These are phyloP conservation scores for Grosmannia penicillata DNA, from an alignment of 2,329 filamentous ascomycete species.

Conservation along the genomic window DNA sequence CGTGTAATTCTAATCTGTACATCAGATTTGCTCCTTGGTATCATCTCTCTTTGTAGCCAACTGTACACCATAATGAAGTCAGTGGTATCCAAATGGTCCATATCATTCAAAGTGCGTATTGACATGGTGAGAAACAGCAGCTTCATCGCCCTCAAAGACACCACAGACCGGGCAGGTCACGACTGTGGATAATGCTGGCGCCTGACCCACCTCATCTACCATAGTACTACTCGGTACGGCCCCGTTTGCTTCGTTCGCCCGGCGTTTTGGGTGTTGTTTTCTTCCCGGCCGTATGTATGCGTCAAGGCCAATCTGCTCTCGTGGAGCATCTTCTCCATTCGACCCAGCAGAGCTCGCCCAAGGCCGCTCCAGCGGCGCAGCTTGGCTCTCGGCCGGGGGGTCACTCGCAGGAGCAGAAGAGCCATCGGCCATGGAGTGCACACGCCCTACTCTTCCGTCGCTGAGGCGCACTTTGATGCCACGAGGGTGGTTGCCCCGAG, in stretches of 20 bases:
- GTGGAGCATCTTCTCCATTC: constrained; percentile 16
- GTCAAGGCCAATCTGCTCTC: constrained; percentile 31
- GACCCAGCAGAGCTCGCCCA: not conserved
- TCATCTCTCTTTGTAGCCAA: too few species aligned
- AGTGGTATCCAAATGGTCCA: too few species aligned
- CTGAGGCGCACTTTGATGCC: constrained; percentile 65
- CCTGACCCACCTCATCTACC: constrained; percentile 4
- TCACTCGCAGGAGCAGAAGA: constrained; percentile 5
- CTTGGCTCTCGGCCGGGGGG: not conserved
- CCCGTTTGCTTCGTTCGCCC: constrained; percentile 15
- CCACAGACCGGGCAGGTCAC: constrained; percentile 50
- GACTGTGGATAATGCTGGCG: not conserved
- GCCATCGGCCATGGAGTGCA: constrained; percentile 42
- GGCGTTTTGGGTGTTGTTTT: too few species aligned
- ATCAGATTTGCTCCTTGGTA: too few species aligned
- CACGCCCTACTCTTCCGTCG: constrained; percentile 59
- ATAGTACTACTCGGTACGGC: constrained; percentile 9
- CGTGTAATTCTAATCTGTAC: too few species aligned
- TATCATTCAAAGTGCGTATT: constrained; percentile 36
- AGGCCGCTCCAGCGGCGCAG: not conserved
- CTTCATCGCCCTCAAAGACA: constrained; percentile 52
- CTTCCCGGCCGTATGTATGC: constrained; percentile 27
- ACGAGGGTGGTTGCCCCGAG: constrained; percentile 57
- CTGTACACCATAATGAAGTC: too few species aligned
- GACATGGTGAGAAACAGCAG: constrained; percentile 53